phyloP scores from a whole-genome alignment of 495 filamentous ascomycete genomes.

The Tetracladium marchalianum region DNA sequence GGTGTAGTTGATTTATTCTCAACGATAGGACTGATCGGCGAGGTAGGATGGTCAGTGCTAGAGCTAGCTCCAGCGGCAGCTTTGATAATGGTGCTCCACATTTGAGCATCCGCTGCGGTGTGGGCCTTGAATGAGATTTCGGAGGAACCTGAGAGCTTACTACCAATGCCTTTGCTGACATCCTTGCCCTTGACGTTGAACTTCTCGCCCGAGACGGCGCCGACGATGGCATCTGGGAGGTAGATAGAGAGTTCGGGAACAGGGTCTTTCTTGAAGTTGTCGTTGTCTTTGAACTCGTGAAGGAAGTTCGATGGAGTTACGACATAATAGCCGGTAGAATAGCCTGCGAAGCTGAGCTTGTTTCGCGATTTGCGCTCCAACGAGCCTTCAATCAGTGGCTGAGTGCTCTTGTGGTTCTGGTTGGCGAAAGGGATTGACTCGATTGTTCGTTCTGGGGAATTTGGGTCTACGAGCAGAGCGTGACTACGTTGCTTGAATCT shows the following conservation, averaged over 20 bases:
- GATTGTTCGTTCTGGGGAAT: constrained; percentile 58
- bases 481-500: constrained; percentile 63
- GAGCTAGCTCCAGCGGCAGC: constrained; percentile 24
- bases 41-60: constrained; percentile 15
- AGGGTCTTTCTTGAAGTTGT: constrained; percentile 74
- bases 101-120: constrained; percentile 60
- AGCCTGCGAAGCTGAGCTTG: constrained; percentile 61
- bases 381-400: constrained; percentile 74
- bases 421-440: constrained; percentile 75
- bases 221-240: constrained; percentile 81
- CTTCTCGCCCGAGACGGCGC: constrained; percentile 64
- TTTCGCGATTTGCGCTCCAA: constrained; percentile 81
- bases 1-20: constrained; percentile 13
- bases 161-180: constrained; percentile 36
- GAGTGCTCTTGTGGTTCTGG: constrained; percentile 69
- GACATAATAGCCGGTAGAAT: constrained; percentile 76
- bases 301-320: constrained; percentile 77
- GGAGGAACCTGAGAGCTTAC: constrained; percentile 40
- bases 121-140: constrained; percentile 57
- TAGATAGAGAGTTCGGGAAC: constrained; percentile 80
- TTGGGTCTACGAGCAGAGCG: constrained; percentile 69
- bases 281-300: constrained; percentile 92
- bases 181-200: constrained; percentile 97
- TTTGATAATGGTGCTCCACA: constrained; percentile 70
- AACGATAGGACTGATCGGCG: constrained; percentile 22